Base-by-base conservation (phyloP, 1,139 yeast genomes). In the Lodderomyces parapsilosis region DNA sequence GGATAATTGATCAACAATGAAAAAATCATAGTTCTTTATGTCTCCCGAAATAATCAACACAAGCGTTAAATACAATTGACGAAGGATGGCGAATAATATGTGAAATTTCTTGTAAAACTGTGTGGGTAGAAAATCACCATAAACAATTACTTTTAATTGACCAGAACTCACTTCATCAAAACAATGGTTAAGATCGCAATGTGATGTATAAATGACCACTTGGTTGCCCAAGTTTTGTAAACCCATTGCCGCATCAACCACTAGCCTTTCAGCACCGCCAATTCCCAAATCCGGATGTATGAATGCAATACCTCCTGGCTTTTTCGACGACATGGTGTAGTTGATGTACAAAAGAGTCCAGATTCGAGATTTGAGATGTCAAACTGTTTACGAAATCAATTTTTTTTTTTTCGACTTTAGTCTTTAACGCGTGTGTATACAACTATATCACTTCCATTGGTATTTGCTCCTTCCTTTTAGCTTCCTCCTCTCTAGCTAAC, bases 231-330 rank as follows among this genome's bases (percentile, higher is more conserved):
- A 63, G 2, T 78, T 72, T 60, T 91, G 90, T 20, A 93, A 68
- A 0, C 96, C 96, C 2, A 89, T 71, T 0, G 98, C 99, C 2
- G 96, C 94, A 63, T 93, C 99, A 1, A 93, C 96, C 1, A 93
- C 91, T 20, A 94, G 73, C 47, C 99, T 71, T 62, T 93, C 99
- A 0, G 99, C 99, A 4, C 99, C 99, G 6, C 96, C 84, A 47
- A 93, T 93, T 0, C 99, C 99, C 43, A 93, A 68, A 65, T 93
- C 99, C 0, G 99, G 99, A 59, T 93, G 99, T 11, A 93, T 68
- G 56, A 93, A 89, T 3, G 97, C 98, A 35, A 91, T 76, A 45
- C 53, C 57, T 42, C 46, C 49, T 40, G 43, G 28, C 24, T 36
- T 45, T 17, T 25, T 38, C 9, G 39, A 18, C 8, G 37, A 34